Evolutionary conservation across 2,329 filamentous ascomycete genomes (phyloP), one percentile per base, ranked within the genome.

Genomic region (Penicillium olsonii): DNA sequence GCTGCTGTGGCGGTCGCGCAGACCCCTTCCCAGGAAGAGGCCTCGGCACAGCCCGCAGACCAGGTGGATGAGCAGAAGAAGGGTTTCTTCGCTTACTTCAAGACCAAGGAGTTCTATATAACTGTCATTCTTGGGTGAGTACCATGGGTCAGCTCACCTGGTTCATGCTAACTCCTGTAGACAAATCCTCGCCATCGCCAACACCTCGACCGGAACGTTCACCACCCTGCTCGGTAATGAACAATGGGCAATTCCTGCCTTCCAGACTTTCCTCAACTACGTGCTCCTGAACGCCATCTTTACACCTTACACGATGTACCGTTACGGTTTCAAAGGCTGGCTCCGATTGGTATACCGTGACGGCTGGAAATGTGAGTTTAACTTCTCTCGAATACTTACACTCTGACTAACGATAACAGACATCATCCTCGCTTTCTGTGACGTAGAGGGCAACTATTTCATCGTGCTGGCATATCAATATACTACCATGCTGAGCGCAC

Each of bases 401-500:
- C 35, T 17, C 24, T 26, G n/a, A 20, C 37, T 55, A 41, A 52
- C 38, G 33, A 20, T 2, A 31, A 40, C 46, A 78, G 75, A 95
- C 75, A 81, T 95, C 63, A 89, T 96, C 70, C 83, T 99, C 53
- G 85, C 88, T 44, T 96, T 97, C 72, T 82, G 94, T 61, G 94
- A 99, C 67, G 92, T 97, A 42, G 83, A 96, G 74, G 94, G 94
- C 54, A 99, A 99, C 75, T 99, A 96, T 78, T 97, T 97, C 69
- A 92, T 92, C 64, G 92, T 99, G 42, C 81, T 96, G 42, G 94
- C 92, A 5, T 99, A 97, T 76, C 82, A 87, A 52, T 85, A 95
- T 78, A 96, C 92, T 46, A 96, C 92, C 64, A 87, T 96, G 61
- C 81, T 97, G 41, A 94, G 88, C 17, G 91, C 91, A 14, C 92